Percentiles rank a stretch among this genome's conserved stretches.
Conservation (phyloP, 768 basidiomycete genomes). For the Mycena filopes region DNA sequence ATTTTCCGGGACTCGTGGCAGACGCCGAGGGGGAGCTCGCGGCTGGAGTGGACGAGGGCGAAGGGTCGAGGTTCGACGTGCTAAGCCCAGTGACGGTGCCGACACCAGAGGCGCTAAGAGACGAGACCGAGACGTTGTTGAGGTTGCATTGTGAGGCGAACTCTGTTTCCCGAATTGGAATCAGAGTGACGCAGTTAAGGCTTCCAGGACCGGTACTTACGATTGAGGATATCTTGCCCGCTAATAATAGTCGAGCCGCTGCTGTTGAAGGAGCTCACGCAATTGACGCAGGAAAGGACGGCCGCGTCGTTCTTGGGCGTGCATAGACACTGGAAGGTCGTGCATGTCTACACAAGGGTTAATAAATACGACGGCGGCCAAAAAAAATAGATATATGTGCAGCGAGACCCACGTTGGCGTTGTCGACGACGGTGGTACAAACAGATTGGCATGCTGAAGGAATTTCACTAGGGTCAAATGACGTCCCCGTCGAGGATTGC, state of each 20-base stretch:
- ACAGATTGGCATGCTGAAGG: slow-evolving; percentile 7
- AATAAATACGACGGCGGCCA: background rate
- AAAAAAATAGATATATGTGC: too few relatives aligned
- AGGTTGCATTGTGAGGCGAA: slow-evolving; percentile 22
- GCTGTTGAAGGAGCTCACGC: slow-evolving; percentile 35
- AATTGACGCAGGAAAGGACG: slow-evolving; percentile 46
- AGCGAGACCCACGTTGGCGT: slow-evolving; percentile 20
- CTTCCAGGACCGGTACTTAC: slow-evolving; percentile 35
- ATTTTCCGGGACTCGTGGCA: slow-evolving; percentile 9
- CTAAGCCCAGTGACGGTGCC: slow-evolving; percentile 24
- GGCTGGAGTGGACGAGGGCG: background rate
- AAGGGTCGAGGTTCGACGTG: slow-evolving; percentile 12
- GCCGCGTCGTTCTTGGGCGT: slow-evolving; percentile 34
- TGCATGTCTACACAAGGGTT: slow-evolving; percentile 49
- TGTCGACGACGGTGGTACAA: slow-evolving; percentile 17
- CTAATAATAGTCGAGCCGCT: slow-evolving; percentile 17
- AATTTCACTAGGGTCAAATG: slow-evolving; percentile 28
- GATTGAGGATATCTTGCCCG: slow-evolving; percentile 38
- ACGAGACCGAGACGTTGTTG: slow-evolving; percentile 18
- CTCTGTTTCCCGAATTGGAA: background rate
- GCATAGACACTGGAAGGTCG: slow-evolving; percentile 40
- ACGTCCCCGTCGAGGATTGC: slow-evolving; percentile 6
- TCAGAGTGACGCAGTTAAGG: background rate
- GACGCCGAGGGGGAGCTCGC: background rate
- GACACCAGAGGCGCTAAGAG: slow-evolving; percentile 25